Conservation (phyloP, 441 rosid genomes). For the Euphorbia schlechtendalii region DNA sequence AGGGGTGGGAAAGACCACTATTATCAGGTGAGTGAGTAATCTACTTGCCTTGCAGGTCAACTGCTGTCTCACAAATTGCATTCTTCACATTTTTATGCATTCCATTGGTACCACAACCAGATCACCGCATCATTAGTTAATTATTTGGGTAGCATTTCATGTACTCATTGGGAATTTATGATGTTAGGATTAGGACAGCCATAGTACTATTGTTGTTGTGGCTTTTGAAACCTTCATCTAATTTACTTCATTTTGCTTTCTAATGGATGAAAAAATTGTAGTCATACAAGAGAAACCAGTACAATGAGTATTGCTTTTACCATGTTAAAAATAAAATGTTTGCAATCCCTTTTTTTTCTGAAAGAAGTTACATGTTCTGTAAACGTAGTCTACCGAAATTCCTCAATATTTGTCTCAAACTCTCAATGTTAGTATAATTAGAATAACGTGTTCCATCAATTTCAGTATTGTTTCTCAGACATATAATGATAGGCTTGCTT, state of each 20-base stretch:
- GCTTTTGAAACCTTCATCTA: not conserved
- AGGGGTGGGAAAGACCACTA: constrained; percentile 93
- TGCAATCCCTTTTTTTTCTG: not conserved
- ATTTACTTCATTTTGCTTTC: not conserved
- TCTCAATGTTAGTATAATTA: not conserved
- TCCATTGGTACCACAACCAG: not conserved
- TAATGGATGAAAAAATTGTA: not conserved
- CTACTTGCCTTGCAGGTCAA: constrained; percentile 10
- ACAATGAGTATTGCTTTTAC: not conserved
- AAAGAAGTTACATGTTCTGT: not conserved
- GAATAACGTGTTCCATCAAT: not conserved
- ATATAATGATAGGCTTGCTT: not conserved
- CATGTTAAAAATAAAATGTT: not conserved
- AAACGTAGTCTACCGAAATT: not conserved
- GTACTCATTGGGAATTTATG: not conserved
- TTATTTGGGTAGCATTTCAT: not conserved
- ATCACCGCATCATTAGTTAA: not conserved
- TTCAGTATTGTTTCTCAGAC: not conserved
- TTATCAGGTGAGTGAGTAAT: constrained; percentile 63
- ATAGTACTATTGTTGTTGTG: not conserved
- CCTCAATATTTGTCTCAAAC: not conserved
- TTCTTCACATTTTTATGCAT: constrained; percentile 5
- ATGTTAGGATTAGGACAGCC: not conserved
- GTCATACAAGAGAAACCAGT: not conserved
- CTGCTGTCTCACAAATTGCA: constrained; percentile 1